Base-by-base conservation (phyloP, 176 grass and related monocot genomes). In the Oryza glaberrima region DNA sequence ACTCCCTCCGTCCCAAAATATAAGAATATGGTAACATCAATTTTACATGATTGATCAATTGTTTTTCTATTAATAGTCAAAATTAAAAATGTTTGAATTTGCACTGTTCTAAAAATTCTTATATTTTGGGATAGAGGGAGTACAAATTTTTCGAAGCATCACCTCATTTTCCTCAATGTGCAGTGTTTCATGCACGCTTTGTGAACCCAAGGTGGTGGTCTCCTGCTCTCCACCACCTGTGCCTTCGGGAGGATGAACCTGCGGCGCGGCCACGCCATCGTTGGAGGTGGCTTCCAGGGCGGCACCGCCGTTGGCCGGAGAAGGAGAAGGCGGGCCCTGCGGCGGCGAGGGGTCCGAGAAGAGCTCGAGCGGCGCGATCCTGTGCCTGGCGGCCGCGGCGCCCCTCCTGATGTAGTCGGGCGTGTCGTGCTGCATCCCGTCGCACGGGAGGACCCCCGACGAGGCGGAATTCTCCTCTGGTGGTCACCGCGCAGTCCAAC, bases 371-470 rank as follows among this genome's bases (percentile, higher is more conserved):
- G 96, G 91, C 70, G 88, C 56, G 44, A 92, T 88, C 76, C 58
- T 26, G 73, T 76, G 47, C 41, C 96, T 90, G 34, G 81, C 54
- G 34, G 81, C 54, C 32, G 72, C 81, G 77, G 69, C 81, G 77
- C 81, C 67, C 56, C 73, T 61, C 49, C 91, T 86, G 84, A 95
- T 89, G 77, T 98, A 98, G 70, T 98, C 93, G 16, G 93, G 93
- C 47, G 91, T 94, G 52, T 95, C 91, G 72, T 87, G 77, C 41
- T 87, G 77, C 41, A 77, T 48, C 52, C 65, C 89, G 14, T 81
- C 92, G 36, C 22, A 60, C 19, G 87, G 82, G 44, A 85, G 82
- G 44, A 85, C 38, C n/a, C 70, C 88, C 41, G 82, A 67, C 1
- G 66, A 79, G 41, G 11, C 43, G 11, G 66, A 82, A 65, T 34